phyloP scores from a whole-genome alignment of 2,329 filamentous ascomycete species.

The Ophiostoma novo-ulmi region DNA sequence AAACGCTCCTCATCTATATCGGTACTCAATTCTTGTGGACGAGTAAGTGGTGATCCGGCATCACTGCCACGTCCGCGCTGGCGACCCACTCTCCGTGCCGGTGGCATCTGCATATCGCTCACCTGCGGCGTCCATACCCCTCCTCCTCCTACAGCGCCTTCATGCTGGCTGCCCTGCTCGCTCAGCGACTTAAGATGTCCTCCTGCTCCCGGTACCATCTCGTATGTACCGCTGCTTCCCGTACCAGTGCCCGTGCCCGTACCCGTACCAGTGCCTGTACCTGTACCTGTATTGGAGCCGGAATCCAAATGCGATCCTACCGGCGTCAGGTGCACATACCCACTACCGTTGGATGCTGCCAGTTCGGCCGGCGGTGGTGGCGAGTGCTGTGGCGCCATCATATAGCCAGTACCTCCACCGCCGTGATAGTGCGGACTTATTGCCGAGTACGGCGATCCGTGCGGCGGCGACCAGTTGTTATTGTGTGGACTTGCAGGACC shows the following conservation, averaged over 20 bases:
- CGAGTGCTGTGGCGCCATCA: not conserved
- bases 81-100: constrained; percentile 16
- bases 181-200: constrained; percentile 29
- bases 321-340: constrained; percentile 16
- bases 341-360: constrained; percentile 19
- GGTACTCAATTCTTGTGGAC: constrained; percentile 24
- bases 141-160: not conserved
- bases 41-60: not conserved
- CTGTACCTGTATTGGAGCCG: constrained; percentile 16
- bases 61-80: constrained; percentile 19
- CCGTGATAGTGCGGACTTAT: constrained; percentile 15
- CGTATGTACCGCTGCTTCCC: constrained; percentile 20
- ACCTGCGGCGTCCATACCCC: constrained; percentile 36
- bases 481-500: constrained; percentile 5
- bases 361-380: constrained; percentile 13
- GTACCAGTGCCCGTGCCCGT: constrained; percentile 20
- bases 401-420: not conserved
- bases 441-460: constrained; percentile 19
- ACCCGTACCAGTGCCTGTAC: constrained; percentile 18
- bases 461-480: constrained; percentile 16
- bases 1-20: not conserved
- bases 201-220: constrained; percentile 2
- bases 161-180: not conserved
- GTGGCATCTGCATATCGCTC: constrained; percentile 32
- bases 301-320: constrained; percentile 11